Percentiles rank a stretch among this genome's conserved stretches.
Evolutionary conservation across 352 stramenopile species (phyloP).

Genomic region (Phytophthora brassicae): DNA sequence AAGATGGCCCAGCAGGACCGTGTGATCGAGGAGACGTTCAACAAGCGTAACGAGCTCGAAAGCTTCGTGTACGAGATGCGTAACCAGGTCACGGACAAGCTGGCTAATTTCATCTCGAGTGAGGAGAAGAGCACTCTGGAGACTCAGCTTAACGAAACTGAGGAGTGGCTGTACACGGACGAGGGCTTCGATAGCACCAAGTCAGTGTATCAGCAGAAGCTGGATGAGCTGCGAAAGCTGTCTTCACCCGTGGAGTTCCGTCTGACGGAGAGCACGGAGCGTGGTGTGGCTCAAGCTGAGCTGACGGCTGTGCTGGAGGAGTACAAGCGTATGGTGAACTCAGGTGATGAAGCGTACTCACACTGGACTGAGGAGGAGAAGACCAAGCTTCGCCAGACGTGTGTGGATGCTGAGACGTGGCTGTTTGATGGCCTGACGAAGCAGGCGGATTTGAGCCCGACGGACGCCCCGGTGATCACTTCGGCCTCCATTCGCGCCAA

Average conservation of each 20-base stretch:
- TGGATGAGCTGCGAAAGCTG: conserved; percentile 93
- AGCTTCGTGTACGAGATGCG: conserved; percentile 99
- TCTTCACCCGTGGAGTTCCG: conserved; percentile 94
- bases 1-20: conserved; percentile 96
- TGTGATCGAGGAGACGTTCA: conserved; percentile 95
- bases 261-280: conserved; percentile 89
- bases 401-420: conserved; percentile 91
- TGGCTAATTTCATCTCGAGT: conserved; percentile 88
- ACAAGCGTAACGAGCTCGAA: conserved; percentile 99
- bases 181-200: conserved; percentile 98
- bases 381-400: conserved; percentile 90
- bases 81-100: conserved; percentile 91
- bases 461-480: conserved; percentile 92
- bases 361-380: conserved; percentile 97
- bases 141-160: conserved; percentile 87
- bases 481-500: conserved; percentile 89
- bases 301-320: conserved; percentile 93
- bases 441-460: conserved; percentile 86
- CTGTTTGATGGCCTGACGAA: conserved; percentile 96
- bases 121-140: conserved; percentile 89
- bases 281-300: conserved; percentile 85
- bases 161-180: conserved; percentile 99
- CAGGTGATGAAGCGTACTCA: conserved; percentile 91
- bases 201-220: conserved; percentile 95
- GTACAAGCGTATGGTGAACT: conserved; percentile 95